Base-by-base conservation (phyloP, 352 stramenopile species). In the Phytophthora meadii region DNA sequence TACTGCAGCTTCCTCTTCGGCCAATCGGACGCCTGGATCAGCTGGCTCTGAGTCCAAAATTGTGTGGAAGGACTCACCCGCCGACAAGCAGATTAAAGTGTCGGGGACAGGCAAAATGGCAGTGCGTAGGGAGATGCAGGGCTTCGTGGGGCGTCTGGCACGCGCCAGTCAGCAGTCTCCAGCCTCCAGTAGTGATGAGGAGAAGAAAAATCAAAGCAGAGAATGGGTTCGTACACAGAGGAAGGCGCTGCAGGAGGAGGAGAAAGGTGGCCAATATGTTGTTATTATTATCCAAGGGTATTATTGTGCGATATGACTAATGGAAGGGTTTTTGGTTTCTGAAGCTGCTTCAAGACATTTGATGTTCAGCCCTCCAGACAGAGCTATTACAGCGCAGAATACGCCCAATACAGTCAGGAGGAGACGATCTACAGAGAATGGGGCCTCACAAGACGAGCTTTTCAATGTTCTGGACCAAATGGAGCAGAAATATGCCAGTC, bases 1-100 rank as follows among this genome's bases (percentile, higher is more conserved):
- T 25, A 66, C 54, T n/a, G 17, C 27, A 4, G 19, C 49, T 1
- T 46, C 24, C n/a, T 52, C 59, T 10, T 27, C 48, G 25, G 39
- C 48, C 39, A 51, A 45, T 46, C 62, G 58, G 27, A 70, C 54
- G 7, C 56, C 61, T 22, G 62, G 47, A 24, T 68, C 44, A 10
- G 49, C 52, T 19, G 54, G 62, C 34, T 47, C 19, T 15, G 72
- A 84, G 51, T 72, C 67, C 30, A 78, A 74, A 46, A 84, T 95
- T 60, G 81, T 95, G 47, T 95, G 87, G 87, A 88, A 86, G 42
- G 87, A 95, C 57, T 93, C 84, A 22, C 87, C 87, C 2, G 81
- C 68, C 4, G 83, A 89, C 22, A 95, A 95, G 69, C 81, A 93
- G 48, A 90, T 95, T 54, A 75, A 84, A 50, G 75, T 88, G 5